Percentiles rank a stretch among this genome's conserved stretches.
Conservation (phyloP, 2,329 filamentous ascomycete species). For the Pseudocercospora pini-densiflorae region DNA sequence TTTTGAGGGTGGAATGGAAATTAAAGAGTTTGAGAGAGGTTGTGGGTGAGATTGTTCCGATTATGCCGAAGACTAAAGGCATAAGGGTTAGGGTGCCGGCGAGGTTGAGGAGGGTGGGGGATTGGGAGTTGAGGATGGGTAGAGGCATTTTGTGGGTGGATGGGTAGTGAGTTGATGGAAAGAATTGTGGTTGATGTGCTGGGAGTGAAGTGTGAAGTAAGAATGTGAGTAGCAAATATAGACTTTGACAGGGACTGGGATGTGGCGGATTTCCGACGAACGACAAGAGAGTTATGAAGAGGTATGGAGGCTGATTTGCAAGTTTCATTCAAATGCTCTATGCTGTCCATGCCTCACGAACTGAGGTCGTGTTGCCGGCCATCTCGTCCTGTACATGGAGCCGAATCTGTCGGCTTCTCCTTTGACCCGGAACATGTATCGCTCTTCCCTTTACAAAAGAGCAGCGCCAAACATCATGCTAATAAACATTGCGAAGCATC, state of each 20-base stretch:
- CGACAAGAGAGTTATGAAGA: too few species aligned
- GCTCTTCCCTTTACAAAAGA: conserved; percentile 32
- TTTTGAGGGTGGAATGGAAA: background rate
- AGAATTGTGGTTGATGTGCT: too few species aligned
- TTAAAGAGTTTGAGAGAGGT: conserved; percentile 12
- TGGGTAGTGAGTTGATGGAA: background rate
- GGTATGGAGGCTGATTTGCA: too few species aligned
- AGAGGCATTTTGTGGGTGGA: background rate
- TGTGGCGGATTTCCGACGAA: too few species aligned
- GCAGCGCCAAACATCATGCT: conserved; percentile 60
- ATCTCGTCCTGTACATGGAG: background rate
- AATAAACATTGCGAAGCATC: conserved; percentile 54
- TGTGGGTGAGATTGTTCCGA: conserved; percentile 7
- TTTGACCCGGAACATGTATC: too few species aligned
- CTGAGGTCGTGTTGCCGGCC: background rate
- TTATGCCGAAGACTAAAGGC: conserved; percentile 16
- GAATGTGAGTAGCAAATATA: too few species aligned
- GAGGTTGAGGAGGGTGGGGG: conserved; percentile 9
- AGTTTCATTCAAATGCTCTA: background rate
- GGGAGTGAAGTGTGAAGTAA: too few species aligned
- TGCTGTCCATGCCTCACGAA: background rate
- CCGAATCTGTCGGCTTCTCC: background rate
- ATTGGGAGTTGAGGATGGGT: conserved; percentile 13
- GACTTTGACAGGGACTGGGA: too few species aligned
- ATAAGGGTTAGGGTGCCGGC: conserved; percentile 15